phyloP scores from a whole-genome alignment of 768 basidiomycete genomes.

The Ramaria sp. region DNA sequence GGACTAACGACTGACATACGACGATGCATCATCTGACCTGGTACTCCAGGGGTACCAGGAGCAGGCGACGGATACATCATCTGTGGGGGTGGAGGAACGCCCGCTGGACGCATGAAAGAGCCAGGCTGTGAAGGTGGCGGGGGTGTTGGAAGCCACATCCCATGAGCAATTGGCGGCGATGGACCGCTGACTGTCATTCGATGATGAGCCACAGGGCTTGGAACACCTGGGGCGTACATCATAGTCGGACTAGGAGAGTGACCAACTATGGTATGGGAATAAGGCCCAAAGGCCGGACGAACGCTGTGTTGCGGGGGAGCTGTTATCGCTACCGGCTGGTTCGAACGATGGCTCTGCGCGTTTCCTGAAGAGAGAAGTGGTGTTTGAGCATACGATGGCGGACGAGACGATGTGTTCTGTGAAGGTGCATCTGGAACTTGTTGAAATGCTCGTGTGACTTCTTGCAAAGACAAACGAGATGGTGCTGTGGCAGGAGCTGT shows the following conservation, averaged over 20 bases:
- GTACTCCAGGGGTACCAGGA: conserved; percentile 23
- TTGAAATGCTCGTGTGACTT: conserved; percentile 81
- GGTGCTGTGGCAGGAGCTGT: conserved; percentile 38
- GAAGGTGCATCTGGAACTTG: conserved; percentile 61
- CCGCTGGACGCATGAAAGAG: conserved; percentile 22
- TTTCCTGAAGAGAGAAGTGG: conserved; percentile 5
- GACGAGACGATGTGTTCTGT: conserved; percentile 16
- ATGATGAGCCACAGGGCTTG: conserved; percentile 48
- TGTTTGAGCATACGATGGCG: conserved; percentile 6
- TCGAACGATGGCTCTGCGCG: conserved; percentile 10
- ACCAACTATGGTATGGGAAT: conserved; percentile 61
- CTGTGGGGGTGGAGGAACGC: conserved; percentile 51
- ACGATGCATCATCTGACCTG: conserved; percentile 32
- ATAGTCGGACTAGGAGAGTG: conserved; percentile 60
- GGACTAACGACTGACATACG: conserved; percentile 60
- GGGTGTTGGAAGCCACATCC: conserved; percentile 54
- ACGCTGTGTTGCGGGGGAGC: conserved; percentile 35
- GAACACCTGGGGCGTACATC: conserved; percentile 42
- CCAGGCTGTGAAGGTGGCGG: conserved; percentile 21
- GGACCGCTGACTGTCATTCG: conserved; percentile 50
- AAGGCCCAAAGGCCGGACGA: conserved; percentile 46
- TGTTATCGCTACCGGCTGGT: conserved; percentile 19
- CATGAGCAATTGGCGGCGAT: conserved; percentile 45
- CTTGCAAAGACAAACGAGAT: conserved; percentile 69
- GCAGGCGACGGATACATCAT: conserved; percentile 57